These are phyloP conservation scores for Trichoderma brevicompactum DNA, from an alignment of 2,329 filamentous ascomycete genomes.

Conservation along the genomic window DNA sequence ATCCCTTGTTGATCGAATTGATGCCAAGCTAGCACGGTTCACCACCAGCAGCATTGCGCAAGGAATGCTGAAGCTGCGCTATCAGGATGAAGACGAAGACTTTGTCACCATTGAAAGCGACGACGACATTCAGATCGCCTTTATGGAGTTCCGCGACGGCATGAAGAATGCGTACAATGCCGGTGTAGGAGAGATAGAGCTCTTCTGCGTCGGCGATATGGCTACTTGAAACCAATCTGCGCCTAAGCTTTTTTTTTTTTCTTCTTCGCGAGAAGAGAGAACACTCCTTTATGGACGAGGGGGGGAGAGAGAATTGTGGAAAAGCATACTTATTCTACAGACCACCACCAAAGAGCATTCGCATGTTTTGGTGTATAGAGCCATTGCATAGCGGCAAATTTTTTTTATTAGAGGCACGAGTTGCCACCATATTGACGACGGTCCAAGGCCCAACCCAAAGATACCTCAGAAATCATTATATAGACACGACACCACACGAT, in stretches of 20 bases:
- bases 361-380: conserved; percentile 41
- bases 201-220: conserved; percentile 71
- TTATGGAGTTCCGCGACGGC: conserved; percentile 89
- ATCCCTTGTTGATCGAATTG: conserved; percentile 91
- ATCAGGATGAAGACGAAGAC: conserved; percentile 90
- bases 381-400: conserved; percentile 28
- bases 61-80: conserved; percentile 83
- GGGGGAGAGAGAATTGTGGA: not conserved
- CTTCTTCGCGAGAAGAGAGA: conserved; percentile 17
- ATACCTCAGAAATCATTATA: conserved; percentile 35
- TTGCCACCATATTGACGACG: conserved; percentile 28
- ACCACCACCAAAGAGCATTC: conserved; percentile 33
- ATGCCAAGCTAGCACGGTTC: conserved; percentile 88
- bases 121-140: conserved; percentile 94
- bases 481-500: conserved; percentile 42
- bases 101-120: conserved; percentile 93
- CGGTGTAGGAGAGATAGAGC: conserved; percentile 85
- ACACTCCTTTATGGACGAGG: conserved; percentile 7
- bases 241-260: conserved; percentile 26
- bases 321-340: conserved; percentile 18
- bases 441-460: conserved; percentile 31
- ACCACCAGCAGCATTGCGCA: conserved; percentile 82
- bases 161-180: conserved; percentile 60
- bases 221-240: conserved; percentile 32
- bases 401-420: conserved; percentile 30